Evolutionary conservation across 495 filamentous ascomycete genomes (phyloP).

Genomic region (Penicillium pulvis): DNA sequence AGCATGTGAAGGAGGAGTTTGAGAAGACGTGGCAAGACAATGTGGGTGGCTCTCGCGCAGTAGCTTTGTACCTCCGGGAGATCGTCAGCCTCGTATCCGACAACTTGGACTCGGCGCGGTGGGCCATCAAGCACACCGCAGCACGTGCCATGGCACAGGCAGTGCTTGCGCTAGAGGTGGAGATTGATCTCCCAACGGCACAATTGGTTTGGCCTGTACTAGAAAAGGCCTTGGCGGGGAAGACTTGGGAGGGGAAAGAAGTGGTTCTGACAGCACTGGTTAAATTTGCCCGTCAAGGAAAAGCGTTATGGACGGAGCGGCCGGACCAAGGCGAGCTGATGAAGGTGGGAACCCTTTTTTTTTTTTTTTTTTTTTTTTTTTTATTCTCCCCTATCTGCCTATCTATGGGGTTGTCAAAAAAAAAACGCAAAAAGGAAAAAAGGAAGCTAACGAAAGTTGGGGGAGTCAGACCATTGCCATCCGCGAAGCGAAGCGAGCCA

Average conservation of each 20-base stretch:
- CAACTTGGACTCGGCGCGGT: conserved; percentile 74
- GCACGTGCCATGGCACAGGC: conserved; percentile 77
- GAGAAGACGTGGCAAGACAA: conserved; percentile 86
- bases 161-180: conserved; percentile 59
- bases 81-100: conserved; percentile 67
- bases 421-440: background rate
- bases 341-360: conserved; percentile 46
- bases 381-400: conserved; percentile 10
- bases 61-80: conserved; percentile 80
- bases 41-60: conserved; percentile 79
- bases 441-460: conserved; percentile 7
- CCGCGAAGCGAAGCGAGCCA: conserved; percentile 89
- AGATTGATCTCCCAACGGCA: conserved; percentile 58
- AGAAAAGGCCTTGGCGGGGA: conserved; percentile 77
- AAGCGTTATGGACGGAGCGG: conserved; percentile 58
- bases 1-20: conserved; percentile 72
- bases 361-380: conserved; percentile 4
- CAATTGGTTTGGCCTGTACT: conserved; percentile 76
- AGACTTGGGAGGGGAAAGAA: conserved; percentile 95
- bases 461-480: conserved; percentile 58
- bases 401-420: background rate
- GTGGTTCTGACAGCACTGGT: conserved; percentile 83
- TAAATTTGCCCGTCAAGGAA: conserved; percentile 66
- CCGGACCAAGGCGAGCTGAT: conserved; percentile 48
- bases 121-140: conserved; percentile 87